Evolutionary conservation across 495 filamentous ascomycete genomes (phyloP).

Genomic region (Pseudotulostoma volvatum): DNA sequence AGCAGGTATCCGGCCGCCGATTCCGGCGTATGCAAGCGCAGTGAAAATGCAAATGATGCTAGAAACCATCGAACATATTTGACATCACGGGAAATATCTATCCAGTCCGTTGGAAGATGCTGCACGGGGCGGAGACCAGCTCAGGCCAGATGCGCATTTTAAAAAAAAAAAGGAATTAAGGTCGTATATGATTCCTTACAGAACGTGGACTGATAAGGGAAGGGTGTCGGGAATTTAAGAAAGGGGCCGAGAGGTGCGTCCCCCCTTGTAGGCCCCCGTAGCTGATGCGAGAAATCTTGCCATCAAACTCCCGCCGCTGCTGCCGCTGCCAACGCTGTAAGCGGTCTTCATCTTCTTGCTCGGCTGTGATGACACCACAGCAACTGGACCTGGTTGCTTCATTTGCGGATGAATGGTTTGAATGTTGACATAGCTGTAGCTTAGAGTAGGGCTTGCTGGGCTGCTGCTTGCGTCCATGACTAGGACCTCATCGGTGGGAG

Average conservation of each 20-base stretch:
- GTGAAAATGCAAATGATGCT: no score
- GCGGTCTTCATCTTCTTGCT: constrained; percentile 28
- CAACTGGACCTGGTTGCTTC: constrained; percentile 15
- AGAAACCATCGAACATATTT: no score
- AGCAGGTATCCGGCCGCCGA: no score
- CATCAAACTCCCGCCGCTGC: constrained; percentile 23
- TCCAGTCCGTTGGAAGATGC: no score
- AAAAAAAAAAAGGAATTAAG: no score
- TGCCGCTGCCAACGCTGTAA: constrained; percentile 11
- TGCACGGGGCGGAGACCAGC: no score
- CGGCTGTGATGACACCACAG: constrained; percentile 12
- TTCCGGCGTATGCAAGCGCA: no score
- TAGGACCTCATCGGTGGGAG: constrained; percentile 20
- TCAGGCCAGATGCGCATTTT: no score
- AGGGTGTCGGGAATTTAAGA: no score
- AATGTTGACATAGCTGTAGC: constrained; percentile 22
- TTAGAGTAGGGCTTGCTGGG: constrained; percentile 14
- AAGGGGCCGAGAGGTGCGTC: constrained; percentile 17
- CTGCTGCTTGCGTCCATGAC: constrained; percentile 20
- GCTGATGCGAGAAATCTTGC: constrained; percentile 30
- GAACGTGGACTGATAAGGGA: no score
- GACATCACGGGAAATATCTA: no score
- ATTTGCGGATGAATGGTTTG: constrained; percentile 6
- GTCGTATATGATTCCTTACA: no score
- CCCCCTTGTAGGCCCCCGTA: constrained; percentile 27